phyloP scores from a whole-genome alignment of 2,329 filamentous ascomycete genomes.

The Pseudogymnoascus sp. region DNA sequence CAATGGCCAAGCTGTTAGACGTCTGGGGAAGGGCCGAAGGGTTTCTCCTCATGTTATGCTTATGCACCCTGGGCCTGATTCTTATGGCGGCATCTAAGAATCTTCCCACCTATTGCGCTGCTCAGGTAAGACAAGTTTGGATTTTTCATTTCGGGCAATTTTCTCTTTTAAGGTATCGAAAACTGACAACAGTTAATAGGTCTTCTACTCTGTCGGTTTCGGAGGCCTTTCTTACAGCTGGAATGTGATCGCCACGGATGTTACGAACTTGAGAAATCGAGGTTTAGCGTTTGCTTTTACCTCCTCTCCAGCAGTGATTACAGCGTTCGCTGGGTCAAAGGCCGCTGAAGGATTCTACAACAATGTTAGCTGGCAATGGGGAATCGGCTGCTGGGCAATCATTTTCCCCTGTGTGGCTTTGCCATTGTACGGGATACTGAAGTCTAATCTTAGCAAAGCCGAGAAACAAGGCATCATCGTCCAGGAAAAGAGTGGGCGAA shows the following conservation, averaged over 20 bases:
- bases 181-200: constrained; percentile 28
- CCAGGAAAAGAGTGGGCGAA: constrained; percentile 20
- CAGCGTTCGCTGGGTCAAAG: constrained; percentile 54
- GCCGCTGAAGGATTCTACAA: constrained; percentile 48
- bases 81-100: constrained; percentile 59
- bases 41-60: constrained; percentile 46
- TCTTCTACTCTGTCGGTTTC: constrained; percentile 60
- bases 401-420: constrained; percentile 53
- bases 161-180: background rate
- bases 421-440: constrained; percentile 48
- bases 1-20: constrained; percentile 61
- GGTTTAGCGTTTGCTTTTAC: constrained; percentile 47
- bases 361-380: constrained; percentile 57
- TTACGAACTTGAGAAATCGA: constrained; percentile 56
- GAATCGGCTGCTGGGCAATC: constrained; percentile 58
- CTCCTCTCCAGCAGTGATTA: constrained; percentile 57
- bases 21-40: constrained; percentile 63
- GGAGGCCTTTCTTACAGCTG: constrained; percentile 54
- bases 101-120: constrained; percentile 52
- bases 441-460: constrained; percentile 20
- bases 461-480: constrained; percentile 18
- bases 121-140: constrained; percentile 18
- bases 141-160: background rate
- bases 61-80: constrained; percentile 48
- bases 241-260: constrained; percentile 60